Conservation (phyloP, 2,329 filamentous ascomycete genomes). For the Colletotrichum trifolii region DNA sequence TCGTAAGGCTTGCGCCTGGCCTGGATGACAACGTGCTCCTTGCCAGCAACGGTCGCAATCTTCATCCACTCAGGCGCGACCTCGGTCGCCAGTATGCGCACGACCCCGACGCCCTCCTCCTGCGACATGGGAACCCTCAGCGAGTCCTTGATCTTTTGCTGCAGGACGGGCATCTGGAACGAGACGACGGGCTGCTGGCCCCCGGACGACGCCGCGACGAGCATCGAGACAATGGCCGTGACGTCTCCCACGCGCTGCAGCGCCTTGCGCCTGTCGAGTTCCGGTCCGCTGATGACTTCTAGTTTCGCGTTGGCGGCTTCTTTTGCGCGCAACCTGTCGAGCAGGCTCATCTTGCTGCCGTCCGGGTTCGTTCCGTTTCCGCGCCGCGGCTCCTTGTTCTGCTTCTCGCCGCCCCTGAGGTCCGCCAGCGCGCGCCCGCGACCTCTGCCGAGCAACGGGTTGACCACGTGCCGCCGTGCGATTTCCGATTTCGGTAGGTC, state of each 20-base stretch:
- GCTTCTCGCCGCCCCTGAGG: conserved; percentile 70
- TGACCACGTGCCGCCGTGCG: conserved; percentile 61
- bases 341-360: conserved; percentile 70
- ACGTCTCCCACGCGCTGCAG: conserved; percentile 77
- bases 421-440: conserved; percentile 73
- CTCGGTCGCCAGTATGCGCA: conserved; percentile 63
- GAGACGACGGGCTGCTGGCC: conserved; percentile 67
- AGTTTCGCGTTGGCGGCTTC: conserved; percentile 64
- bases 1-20: conserved; percentile 51
- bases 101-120: conserved; percentile 62
- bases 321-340: conserved; percentile 82
- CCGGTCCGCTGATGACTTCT: conserved; percentile 55
- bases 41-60: conserved; percentile 61
- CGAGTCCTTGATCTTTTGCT: conserved; percentile 76
- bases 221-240: conserved; percentile 73
- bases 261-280: conserved; percentile 71
- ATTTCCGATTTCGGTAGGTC: conserved; percentile 67
- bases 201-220: conserved; percentile 63
- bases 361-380: conserved; percentile 53
- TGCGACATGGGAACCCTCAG: conserved; percentile 64
- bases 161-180: conserved; percentile 72
- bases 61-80: conserved; percentile 68
- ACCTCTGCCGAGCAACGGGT: conserved; percentile 71
- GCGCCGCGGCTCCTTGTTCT: conserved; percentile 50
- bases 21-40: conserved; percentile 69